Conservation (phyloP, 768 basidiomycete species). For the Suillus weaverae region DNA sequence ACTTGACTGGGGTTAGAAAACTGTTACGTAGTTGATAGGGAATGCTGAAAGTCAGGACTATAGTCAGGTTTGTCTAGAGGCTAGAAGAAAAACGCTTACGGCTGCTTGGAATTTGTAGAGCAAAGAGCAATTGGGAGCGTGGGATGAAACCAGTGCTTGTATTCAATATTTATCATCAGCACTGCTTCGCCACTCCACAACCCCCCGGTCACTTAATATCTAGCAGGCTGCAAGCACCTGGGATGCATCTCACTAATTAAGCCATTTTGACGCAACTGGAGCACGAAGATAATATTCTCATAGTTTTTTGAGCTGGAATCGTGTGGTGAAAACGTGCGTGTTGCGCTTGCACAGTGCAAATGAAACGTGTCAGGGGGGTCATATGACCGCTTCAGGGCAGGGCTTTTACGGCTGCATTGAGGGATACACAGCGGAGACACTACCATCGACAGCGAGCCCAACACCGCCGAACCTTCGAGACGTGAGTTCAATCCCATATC, state of each 20-base stretch:
- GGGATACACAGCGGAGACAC: constrained; percentile 9
- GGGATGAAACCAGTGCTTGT: neutral
- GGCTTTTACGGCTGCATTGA: constrained; percentile 3
- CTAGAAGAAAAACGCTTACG: neutral
- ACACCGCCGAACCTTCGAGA: constrained; percentile 32
- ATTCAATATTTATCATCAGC: constrained; percentile 11
- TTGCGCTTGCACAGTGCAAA: constrained; percentile 17
- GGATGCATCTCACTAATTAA: neutral
- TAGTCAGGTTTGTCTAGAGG: neutral
- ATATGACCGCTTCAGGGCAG: constrained; percentile 27
- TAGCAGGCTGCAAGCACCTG: neutral
- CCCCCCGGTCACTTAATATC: neutral
- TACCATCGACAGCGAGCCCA: constrained; percentile 19
- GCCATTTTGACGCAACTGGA: neutral
- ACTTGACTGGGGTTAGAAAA: constrained; percentile 53
- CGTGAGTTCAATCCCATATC: constrained; percentile 33
- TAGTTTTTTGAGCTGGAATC: constrained; percentile 6
- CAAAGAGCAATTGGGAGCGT: neutral
- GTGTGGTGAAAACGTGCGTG: constrained; percentile 8
- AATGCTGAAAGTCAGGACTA: neutral
- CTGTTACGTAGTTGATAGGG: neutral
- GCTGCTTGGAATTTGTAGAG: neutral
- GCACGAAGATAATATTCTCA: neutral
- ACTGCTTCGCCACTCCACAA: constrained; percentile 6
- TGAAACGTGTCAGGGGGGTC: constrained; percentile 15